These are phyloP conservation scores for Rutstroemia sp. DNA, from an alignment of 2,329 filamentous ascomycete species.

Conservation along the genomic window DNA sequence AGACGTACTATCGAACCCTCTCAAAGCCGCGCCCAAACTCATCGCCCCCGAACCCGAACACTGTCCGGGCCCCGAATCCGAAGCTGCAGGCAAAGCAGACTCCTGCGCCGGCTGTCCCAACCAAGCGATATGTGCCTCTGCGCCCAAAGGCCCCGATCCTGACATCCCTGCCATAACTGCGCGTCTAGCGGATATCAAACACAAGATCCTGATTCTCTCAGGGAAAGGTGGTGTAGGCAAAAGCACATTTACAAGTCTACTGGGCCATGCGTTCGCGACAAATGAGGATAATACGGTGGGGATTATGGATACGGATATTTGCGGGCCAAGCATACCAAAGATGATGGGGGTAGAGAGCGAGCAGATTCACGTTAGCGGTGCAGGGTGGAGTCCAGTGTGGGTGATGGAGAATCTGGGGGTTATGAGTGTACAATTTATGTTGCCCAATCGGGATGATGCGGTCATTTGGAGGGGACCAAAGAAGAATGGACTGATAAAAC, in stretches of 20 bases:
- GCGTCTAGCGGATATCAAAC: slow-evolving; percentile 71
- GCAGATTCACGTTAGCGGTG: slow-evolving; percentile 82
- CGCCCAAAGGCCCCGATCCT: slow-evolving; percentile 90
- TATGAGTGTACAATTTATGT: slow-evolving; percentile 98
- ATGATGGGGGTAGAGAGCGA: slow-evolving; percentile 97
- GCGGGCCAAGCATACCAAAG: slow-evolving; percentile 91
- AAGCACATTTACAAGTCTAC: slow-evolving; percentile 82
- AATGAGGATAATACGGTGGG: slow-evolving; percentile 75
- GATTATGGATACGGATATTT: slow-evolving; percentile 98
- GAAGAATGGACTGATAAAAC: slow-evolving; percentile 98
- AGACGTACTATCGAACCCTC: slow-evolving; percentile 66
- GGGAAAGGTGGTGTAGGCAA: slow-evolving; percentile 98
- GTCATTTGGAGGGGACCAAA: slow-evolving; percentile 97
- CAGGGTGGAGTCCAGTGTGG: slow-evolving; percentile 94
- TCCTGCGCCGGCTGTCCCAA: slow-evolving; percentile 94
- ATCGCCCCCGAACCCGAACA: slow-evolving; percentile 95
- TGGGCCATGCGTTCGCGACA: slow-evolving; percentile 81
- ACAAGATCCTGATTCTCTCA: slow-evolving; percentile 85
- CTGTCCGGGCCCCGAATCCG: slow-evolving; percentile 83
- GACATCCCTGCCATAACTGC: slow-evolving; percentile 84
- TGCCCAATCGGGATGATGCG: slow-evolving; percentile 87
- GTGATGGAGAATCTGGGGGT: slow-evolving; percentile 88
- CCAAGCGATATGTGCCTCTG: slow-evolving; percentile 87
- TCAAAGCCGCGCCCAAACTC: slow-evolving; percentile 73
- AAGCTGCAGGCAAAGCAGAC: slow-evolving; percentile 62